Evolutionary conservation across 768 basidiomycete species (phyloP).

Genomic region (Trametes villosa): DNA sequence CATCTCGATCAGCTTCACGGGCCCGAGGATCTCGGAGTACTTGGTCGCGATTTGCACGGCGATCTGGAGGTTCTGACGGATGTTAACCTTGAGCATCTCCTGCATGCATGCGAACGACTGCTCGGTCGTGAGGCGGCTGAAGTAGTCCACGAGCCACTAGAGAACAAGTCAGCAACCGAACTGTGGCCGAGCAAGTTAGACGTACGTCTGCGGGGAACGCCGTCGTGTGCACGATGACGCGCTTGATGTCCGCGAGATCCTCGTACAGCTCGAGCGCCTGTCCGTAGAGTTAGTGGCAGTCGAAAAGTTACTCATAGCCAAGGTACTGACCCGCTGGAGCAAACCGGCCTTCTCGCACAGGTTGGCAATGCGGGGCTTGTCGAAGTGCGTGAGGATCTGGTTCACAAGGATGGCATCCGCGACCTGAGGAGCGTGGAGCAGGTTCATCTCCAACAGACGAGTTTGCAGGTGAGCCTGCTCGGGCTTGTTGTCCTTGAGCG

Average conservation of each 20-base stretch:
- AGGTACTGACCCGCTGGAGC: conserved; percentile 77
- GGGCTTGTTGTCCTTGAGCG: conserved; percentile 96
- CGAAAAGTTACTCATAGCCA: neutral
- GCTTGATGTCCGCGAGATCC: conserved; percentile 98
- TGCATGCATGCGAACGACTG: conserved; percentile 96
- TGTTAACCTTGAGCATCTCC: conserved; percentile 97
- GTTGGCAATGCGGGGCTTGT: conserved; percentile 95
- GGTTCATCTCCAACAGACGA: conserved; percentile 95
- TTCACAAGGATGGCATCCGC: conserved; percentile 99
- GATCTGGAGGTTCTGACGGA: conserved; percentile 95
- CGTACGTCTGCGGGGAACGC: conserved; percentile 82
- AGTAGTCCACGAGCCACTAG: conserved; percentile 96
- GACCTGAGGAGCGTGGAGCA: conserved; percentile 96
- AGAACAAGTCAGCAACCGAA: conserved; percentile 9
- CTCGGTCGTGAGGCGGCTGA: conserved; percentile 94
- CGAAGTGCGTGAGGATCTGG: conserved; percentile 98
- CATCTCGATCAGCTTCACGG: conserved; percentile 97
- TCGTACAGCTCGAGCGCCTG: conserved; percentile 98
- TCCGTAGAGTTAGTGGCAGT: conserved; percentile 18
- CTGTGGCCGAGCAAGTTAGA: conserved; percentile 12
- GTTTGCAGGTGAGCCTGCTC: conserved; percentile 97
- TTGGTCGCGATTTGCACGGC: conserved; percentile 98
- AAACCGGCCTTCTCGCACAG: conserved; percentile 98
- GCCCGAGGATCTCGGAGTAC: conserved; percentile 97
- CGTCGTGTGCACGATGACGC: conserved; percentile 91